Base-by-base conservation (phyloP, 345 rosid species). In the Anacardium occidentale region DNA sequence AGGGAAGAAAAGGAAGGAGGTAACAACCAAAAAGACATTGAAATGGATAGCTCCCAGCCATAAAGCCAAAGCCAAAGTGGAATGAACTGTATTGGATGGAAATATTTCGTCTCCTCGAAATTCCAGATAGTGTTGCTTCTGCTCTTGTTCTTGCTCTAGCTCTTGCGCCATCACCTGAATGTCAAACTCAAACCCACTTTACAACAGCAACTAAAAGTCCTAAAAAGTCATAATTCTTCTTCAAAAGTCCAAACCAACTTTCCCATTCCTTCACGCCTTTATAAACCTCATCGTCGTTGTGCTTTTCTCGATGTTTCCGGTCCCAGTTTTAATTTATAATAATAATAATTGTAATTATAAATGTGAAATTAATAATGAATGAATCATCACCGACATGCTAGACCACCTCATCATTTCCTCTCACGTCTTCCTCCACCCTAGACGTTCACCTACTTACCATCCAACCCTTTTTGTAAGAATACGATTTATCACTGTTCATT, bases 11-110 rank as follows among this genome's bases (percentile, higher is more conserved):
- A 84, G 62, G 76, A 82, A 60, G 64, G 82, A 83, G 77, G 79
- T 62, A 64, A 86, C 66, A 58, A 75, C 71, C 62, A 91, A 24
- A 47, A 77, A 50, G 78, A 70, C 74, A 75, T 76, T 87, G 80
- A 95, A 79, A 71, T 95, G 99, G 76, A 95, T 79, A n/a, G 86
- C 55, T 44, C 98, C 98, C 53, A 95, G 87, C 98, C 97, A 92
- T 44, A 89, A 62, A 7, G 40, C 70, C 56, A 90, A 24, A 50
- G 97, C 88, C 12, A 83, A 5, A 21, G 84, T 3, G 0, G 85
- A 29, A 68, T 81, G 84, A 20, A 84, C 2, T 3, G 24, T 2
- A 73, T 76, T 89, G 8, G 87, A 72, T 1, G 76, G 62, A 72
- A 79, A 83, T 52, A 68, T 72, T 24, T 85, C 62, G 24, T 85